These are phyloP conservation scores for Cryptosporidium baileyi DNA, from an alignment of 169 alveolate genomes.

Conservation along the genomic window DNA sequence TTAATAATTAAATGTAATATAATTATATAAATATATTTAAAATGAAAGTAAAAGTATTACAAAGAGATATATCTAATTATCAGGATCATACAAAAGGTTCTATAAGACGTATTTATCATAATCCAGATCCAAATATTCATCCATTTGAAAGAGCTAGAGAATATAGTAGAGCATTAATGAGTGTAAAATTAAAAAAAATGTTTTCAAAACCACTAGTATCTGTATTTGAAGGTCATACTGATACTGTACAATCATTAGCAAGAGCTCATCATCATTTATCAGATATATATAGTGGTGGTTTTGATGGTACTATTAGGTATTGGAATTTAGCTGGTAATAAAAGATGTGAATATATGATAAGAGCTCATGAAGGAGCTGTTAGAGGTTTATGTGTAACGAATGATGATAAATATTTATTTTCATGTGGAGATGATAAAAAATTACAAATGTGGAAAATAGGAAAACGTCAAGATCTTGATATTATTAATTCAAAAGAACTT, in stretches of 20 bases:
- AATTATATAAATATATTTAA: neutral
- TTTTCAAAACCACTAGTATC: constrained; percentile 96
- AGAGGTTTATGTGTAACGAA: constrained; percentile 86
- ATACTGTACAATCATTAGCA: constrained; percentile 90
- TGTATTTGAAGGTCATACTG: constrained; percentile 95
- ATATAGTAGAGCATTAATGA: constrained; percentile 93
- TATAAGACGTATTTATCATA: constrained; percentile 72
- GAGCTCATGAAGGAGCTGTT: constrained; percentile 94
- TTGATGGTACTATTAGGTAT: constrained; percentile 93
- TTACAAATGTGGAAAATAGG: constrained; percentile 76
- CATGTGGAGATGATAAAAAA: constrained; percentile 93
- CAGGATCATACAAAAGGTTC: constrained; percentile 69
- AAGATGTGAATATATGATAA: constrained; percentile 83
- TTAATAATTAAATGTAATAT: neutral
- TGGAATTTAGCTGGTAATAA: constrained; percentile 89
- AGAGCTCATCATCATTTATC: constrained; percentile 80
- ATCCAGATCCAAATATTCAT: constrained; percentile 86
- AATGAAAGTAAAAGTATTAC: constrained; percentile 77
- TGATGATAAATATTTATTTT: constrained; percentile 78
- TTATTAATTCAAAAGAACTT: constrained; percentile 17
- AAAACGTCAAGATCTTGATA: constrained; percentile 8
- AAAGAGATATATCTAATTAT: constrained; percentile 75
- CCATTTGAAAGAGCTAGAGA: constrained; percentile 92
- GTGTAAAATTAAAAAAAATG: constrained; percentile 95
- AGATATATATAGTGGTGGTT: constrained; percentile 92